Conservation (phyloP, 2,329 filamentous ascomycete species). For the Acrodontium crateriforme region DNA sequence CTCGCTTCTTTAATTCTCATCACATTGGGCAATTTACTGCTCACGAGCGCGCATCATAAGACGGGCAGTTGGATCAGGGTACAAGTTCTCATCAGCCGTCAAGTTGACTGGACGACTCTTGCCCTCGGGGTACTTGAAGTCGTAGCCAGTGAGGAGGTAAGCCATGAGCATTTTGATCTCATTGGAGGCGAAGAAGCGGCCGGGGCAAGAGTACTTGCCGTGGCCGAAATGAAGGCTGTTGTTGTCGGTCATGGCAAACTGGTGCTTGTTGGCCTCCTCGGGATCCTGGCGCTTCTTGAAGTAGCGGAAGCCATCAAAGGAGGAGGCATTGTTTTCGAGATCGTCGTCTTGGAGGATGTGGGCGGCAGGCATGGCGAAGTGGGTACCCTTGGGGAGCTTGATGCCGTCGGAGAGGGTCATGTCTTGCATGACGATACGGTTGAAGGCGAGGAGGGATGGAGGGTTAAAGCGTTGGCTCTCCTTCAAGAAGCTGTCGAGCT, state of each 20-base stretch:
- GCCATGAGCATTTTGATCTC: constrained; percentile 24
- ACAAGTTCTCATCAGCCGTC: too few species aligned
- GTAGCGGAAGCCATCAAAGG: constrained; percentile 13
- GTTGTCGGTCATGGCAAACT: constrained; percentile 11
- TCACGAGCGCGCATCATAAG: too few species aligned
- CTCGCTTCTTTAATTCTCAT: too few species aligned
- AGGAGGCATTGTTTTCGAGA: constrained; percentile 7
- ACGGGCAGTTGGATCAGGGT: too few species aligned
- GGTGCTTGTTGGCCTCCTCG: constrained; percentile 11
- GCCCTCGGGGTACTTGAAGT: too few species aligned
- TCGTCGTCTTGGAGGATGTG: constrained; percentile 7
- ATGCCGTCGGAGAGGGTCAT: constrained; percentile 17
- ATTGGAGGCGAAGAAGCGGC: constrained; percentile 22
- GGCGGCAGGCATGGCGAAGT: too few species aligned
- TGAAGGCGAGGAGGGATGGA: constrained; percentile 9
- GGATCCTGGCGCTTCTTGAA: constrained; percentile 9
- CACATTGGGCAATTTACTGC: too few species aligned
- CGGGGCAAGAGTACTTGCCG: constrained; percentile 22
- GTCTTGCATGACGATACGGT: constrained; percentile 9
- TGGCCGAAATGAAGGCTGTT: constrained; percentile 16
- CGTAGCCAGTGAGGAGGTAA: constrained; percentile 22
- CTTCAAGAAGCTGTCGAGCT: constrained; percentile 21
- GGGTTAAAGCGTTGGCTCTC: constrained; percentile 15
- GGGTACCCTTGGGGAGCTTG: constrained; percentile 12
- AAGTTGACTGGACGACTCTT: too few species aligned